Conservation (phyloP, 129 eudicot species). For the Smallanthus sonchifolius region DNA sequence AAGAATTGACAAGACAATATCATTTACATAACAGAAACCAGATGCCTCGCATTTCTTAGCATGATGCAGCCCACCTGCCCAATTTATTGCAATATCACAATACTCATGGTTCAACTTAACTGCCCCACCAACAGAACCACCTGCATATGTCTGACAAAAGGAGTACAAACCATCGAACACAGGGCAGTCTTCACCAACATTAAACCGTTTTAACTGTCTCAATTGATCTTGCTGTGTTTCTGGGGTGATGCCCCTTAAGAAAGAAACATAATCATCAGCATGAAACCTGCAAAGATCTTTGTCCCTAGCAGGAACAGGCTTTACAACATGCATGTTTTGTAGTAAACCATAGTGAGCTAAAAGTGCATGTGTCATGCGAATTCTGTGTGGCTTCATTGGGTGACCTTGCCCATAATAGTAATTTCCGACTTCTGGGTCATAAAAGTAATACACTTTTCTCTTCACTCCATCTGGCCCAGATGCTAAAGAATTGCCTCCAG, state of each 20-base stretch:
- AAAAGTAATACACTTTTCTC: constrained; percentile 78
- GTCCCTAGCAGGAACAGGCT: constrained; percentile 66
- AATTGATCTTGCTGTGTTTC: constrained; percentile 75
- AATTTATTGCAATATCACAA: constrained; percentile 70
- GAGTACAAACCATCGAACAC: constrained; percentile 73
- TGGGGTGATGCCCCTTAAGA: constrained; percentile 62
- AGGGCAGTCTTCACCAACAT: constrained; percentile 75
- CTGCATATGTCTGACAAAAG: constrained; percentile 74
- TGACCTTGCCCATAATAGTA: constrained; percentile 94
- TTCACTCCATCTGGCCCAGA: constrained; percentile 85
- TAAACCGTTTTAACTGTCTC: constrained; percentile 63
- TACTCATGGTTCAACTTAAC: constrained; percentile 58
- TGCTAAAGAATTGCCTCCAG: constrained; percentile 76
- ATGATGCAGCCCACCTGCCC: constrained; percentile 87
- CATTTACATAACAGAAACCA: constrained; percentile 78
- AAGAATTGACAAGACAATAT: constrained; percentile 66
- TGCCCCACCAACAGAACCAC: constrained; percentile 80
- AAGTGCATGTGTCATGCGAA: constrained; percentile 84
- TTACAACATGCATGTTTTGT: constrained; percentile 62
- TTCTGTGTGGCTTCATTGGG: constrained; percentile 97
- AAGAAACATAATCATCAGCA: constrained; percentile 69
- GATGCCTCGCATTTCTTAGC: constrained; percentile 86
- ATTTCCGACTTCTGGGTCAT: constrained; percentile 84
- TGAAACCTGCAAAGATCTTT: constrained; percentile 76
- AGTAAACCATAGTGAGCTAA: constrained; percentile 68